Percentiles rank a stretch among this genome's conserved stretches.
Conservation (phyloP, 2,329 filamentous ascomycete genomes). For the Fusarium newnesense region DNA sequence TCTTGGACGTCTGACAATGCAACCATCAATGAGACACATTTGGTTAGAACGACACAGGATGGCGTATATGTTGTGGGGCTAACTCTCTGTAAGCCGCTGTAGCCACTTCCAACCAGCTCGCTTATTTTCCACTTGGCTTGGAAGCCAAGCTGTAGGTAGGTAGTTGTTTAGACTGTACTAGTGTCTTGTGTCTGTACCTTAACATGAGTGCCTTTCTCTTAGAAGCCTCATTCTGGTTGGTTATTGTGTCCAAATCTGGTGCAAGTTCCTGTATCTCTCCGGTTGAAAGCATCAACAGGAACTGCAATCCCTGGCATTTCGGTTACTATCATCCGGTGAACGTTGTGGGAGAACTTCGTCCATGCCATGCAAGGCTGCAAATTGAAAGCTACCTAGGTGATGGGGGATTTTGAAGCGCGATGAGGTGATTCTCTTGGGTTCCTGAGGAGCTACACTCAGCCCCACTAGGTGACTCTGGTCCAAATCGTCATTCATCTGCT, state of each 20-base stretch:
- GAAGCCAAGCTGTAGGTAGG: constrained; percentile 5
- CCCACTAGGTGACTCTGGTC: constrained; percentile 25
- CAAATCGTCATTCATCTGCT: constrained; percentile 31
- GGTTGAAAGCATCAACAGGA: constrained; percentile 6
- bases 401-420: constrained; percentile 1
- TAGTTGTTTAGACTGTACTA: constrained; percentile 21
- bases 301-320: constrained; percentile 6
- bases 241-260: constrained; percentile 10
- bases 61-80: constrained; percentile 32
- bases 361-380: neutral
- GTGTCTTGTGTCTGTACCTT: constrained; percentile 27
- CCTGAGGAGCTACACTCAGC: constrained; percentile 25
- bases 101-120: constrained; percentile 38
- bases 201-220: constrained; percentile 1
- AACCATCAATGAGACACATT: constrained; percentile 37
- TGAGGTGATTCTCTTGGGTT: constrained; percentile 12
- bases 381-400: neutral
- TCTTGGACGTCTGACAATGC: constrained; percentile 40
- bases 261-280: constrained; percentile 36
- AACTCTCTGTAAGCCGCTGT: constrained; percentile 33
- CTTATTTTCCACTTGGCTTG: constrained; percentile 29
- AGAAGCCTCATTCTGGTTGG: constrained; percentile 7
- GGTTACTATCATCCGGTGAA: constrained; percentile 29
- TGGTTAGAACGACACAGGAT: constrained; percentile 27
- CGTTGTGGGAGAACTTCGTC: neutral